Base-by-base conservation (phyloP, 768 basidiomycete genomes). In the Mycena belliarum region DNA sequence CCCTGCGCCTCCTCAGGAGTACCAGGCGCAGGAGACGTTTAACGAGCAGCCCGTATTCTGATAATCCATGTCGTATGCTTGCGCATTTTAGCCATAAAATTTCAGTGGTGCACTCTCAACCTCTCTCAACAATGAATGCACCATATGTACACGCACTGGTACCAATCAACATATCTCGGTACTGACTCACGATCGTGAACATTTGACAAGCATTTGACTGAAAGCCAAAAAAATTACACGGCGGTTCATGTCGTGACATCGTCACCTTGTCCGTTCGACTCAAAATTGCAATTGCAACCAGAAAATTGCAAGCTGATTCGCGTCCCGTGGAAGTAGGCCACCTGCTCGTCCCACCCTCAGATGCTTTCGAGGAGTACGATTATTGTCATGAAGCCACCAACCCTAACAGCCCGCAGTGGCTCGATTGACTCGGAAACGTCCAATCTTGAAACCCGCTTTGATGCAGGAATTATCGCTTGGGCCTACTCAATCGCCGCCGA, bases 11-110 rank as follows among this genome's bases (percentile, higher is more conserved):
- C 71, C 79, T 38, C 75, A 69, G 59, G 66, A 71, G 14, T 75
- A 71, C 62, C 79, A 80, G 65, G 76, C 72, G 49, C 72, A 70
- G 32, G 79, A 79, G 60, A 63, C 67, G 18, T 75, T 71, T 64
- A 45, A 66, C 47, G 78, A 84, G 69, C 80, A 81, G 51, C 74
- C 83, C 60, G 79, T 79, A 53, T 89, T 90, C 79, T 91, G 74
- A 80, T 79, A 59, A 55, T 66, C 52, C 65, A 60, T 52, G 47
- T 43, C 58, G 45, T 65, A 55, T 61, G 51, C 55, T 53, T 50
- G 52, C 43, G 18, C 28, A 41, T 48, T 46, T 57, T 40, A 26
- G 44, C 47, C 47, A 38, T 52, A 54, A 40, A 54, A 52, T 52
- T 53, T 49, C 51, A 46, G 45, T 43, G 29, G 14, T 32, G 7